These are phyloP conservation scores for Brassica incana DNA, from an alignment of 345 rosid species.

Conservation along the genomic window DNA sequence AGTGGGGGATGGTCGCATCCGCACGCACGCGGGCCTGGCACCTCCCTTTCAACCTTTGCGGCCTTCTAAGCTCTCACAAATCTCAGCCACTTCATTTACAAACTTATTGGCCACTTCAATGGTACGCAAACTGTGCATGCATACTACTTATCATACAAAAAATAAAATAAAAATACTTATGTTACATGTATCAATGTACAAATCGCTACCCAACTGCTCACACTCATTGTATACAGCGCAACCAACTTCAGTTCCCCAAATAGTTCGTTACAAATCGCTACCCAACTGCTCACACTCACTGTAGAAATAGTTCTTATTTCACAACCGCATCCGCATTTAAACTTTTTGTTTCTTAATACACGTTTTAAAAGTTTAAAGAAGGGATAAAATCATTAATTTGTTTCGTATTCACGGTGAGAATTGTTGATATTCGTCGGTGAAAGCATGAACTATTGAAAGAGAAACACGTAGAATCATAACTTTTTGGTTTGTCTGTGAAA, in stretches of 20 bases:
- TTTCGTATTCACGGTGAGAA: neutral
- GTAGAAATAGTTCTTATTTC: neutral
- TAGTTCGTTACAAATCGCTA: neutral
- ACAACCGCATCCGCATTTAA: neutral
- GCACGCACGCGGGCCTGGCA: constrained; percentile 31
- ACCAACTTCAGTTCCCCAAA: neutral
- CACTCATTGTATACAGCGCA: neutral
- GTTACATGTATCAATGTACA: too few relatives aligned
- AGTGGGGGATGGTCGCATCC: constrained; percentile 14
- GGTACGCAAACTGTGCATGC: neutral
- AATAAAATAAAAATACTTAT: neutral
- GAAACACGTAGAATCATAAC: constrained; percentile 15
- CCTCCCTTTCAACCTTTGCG: constrained; percentile 42
- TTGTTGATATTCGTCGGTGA: neutral
- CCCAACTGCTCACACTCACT: neutral
- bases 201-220: too few relatives aligned
- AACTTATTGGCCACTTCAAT: constrained; percentile 25
- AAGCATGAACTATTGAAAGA: neutral
- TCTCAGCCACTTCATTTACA: constrained; percentile 34
- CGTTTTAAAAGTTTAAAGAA: neutral
- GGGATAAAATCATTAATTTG: neutral
- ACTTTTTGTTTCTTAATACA: neutral
- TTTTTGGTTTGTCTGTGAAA: neutral
- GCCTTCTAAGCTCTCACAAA: constrained; percentile 35
- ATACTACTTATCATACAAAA: neutral